Evolutionary conservation across 495 filamentous ascomycete genomes (phyloP).

Genomic region (Amphirosellinia nigrospora): DNA sequence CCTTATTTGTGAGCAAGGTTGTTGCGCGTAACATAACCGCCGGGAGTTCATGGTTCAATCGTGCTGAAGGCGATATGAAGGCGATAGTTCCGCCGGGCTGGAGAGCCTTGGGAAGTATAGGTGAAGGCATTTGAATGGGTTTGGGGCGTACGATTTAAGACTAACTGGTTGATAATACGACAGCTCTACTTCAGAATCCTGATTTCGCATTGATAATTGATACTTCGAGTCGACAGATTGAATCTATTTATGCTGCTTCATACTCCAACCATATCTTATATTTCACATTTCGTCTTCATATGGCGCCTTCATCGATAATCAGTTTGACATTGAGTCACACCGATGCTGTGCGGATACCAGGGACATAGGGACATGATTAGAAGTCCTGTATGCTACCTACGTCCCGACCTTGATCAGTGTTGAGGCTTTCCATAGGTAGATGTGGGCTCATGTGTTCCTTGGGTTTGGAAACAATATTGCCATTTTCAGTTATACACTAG

Average conservation of each 20-base stretch:
- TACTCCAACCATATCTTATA: background rate
- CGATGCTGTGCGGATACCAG: background rate
- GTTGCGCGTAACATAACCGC: conserved; percentile 32
- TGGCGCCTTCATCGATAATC: background rate
- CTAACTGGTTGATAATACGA: background rate
- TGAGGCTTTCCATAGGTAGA: background rate
- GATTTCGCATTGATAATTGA: background rate
- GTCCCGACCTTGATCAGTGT: background rate
- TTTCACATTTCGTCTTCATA: background rate
- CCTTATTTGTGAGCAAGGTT: conserved; percentile 26
- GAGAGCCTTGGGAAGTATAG: conserved; percentile 30
- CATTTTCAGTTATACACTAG: background rate
- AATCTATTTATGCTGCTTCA: background rate
- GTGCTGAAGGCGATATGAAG: conserved; percentile 40
- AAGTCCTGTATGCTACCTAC: background rate
- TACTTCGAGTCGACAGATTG: background rate
- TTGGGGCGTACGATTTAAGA: too few relatives aligned
- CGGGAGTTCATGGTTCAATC: conserved; percentile 32
- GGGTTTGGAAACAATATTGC: background rate
- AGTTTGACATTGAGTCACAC: conserved; percentile 1
- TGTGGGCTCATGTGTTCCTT: background rate
- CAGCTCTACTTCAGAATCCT: background rate
- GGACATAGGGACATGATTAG: background rate
- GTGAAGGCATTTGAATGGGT: conserved; percentile 23
- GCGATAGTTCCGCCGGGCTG: conserved; percentile 38